Evolutionary conservation across 1,284 basidiomycete genomes (phyloP).

Genomic region (Leucoagaricus sp.): DNA sequence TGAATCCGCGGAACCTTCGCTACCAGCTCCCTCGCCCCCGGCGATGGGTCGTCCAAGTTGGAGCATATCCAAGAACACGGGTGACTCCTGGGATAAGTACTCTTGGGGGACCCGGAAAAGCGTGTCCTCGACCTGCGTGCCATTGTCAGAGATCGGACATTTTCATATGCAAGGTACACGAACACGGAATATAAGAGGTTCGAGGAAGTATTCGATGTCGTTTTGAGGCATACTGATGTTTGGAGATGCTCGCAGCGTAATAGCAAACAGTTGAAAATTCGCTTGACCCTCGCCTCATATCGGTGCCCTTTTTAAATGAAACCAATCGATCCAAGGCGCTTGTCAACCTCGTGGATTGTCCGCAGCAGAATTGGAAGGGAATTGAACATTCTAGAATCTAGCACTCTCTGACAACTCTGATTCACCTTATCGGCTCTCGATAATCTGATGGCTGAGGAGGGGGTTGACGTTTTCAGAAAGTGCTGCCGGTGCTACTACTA

Average conservation of each 20-base stretch:
- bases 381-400: too few species aligned
- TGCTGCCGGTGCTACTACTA: too few species aligned
- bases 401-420: too few species aligned
- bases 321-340: too few species aligned
- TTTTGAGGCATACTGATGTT: background rate
- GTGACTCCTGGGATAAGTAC: conserved; percentile 23
- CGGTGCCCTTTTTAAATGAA: background rate
- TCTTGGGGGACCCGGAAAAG: conserved; percentile 27
- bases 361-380: too few species aligned
- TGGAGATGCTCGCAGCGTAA: too few species aligned
- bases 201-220: conserved; percentile 7
- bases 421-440: too few species aligned
- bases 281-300: too few species aligned
- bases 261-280: too few species aligned
- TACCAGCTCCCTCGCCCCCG: background rate
- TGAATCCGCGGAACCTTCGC: conserved; percentile 11
- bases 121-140: conserved; percentile 26
- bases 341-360: too few species aligned
- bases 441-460: too few species aligned
- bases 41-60: conserved; percentile 2
- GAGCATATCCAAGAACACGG: conserved; percentile 28
- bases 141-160: background rate
- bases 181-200: conserved; percentile 13
- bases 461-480: too few species aligned
- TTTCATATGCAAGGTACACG: background rate